Conservation (phyloP, 2,329 filamentous ascomycete species). For the Trichoderma sp. region DNA sequence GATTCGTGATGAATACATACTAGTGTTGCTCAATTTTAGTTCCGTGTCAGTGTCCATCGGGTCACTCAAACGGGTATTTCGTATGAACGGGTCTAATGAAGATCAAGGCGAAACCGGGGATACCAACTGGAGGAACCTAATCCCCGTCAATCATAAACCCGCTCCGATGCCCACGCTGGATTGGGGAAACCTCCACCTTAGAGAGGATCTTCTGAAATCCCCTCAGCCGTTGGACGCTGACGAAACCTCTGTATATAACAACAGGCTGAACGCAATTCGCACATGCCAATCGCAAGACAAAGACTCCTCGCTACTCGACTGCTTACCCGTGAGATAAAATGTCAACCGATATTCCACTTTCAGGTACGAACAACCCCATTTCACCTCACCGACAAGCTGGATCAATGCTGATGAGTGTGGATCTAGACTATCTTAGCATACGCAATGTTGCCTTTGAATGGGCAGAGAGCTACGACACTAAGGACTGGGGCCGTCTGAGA, state of each 20-base stretch:
- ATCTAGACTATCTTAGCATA: slow-evolving; percentile 20
- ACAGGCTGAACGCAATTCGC: neutral
- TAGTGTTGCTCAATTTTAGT: neutral
- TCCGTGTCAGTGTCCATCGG: neutral
- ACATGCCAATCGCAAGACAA: neutral
- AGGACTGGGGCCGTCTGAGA: slow-evolving; percentile 59
- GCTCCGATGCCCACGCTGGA: neutral
- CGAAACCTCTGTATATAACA: neutral
- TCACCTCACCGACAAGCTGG: neutral
- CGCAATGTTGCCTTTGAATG: slow-evolving; percentile 50
- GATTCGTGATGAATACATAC: neutral
- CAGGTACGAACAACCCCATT: neutral
- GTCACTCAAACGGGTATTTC: neutral
- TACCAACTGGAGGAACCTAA: neutral
- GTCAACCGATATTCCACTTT: slow-evolving; percentile 7
- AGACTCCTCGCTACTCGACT: neutral
- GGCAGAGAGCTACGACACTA: slow-evolving; percentile 65
- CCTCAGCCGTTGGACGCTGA: neutral
- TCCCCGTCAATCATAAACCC: neutral
- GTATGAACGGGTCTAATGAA: neutral
- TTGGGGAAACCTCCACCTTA: neutral
- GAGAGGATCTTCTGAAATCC: neutral
- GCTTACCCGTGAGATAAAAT: neutral
- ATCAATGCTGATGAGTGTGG: neutral
- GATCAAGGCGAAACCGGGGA: neutral